phyloP scores from a whole-genome alignment of 1,284 basidiomycete genomes.

The Puccinia hordei region DNA sequence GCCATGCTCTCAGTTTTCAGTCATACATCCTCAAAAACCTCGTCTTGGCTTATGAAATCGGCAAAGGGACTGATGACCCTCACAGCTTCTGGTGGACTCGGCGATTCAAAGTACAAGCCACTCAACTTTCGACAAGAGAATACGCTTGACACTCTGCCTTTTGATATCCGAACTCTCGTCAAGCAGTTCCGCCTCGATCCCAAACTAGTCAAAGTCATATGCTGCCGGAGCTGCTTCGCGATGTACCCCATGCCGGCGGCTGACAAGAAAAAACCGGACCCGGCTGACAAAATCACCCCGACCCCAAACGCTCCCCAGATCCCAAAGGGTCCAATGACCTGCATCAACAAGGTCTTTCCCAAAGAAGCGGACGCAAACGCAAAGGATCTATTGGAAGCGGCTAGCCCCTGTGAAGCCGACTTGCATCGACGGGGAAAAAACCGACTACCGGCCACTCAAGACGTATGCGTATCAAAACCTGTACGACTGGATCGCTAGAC shows the following conservation, averaged over 20 bases:
- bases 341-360: constrained; percentile 9
- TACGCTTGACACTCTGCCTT: constrained; percentile 13
- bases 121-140: constrained; percentile 11
- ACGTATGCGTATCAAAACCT: constrained; percentile 28
- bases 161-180: constrained; percentile 12
- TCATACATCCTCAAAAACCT: constrained; percentile 19
- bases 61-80: background rate
- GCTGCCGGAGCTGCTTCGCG: constrained; percentile 14
- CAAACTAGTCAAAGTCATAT: background rate
- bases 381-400: background rate
- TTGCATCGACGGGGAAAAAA: background rate
- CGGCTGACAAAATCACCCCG: background rate
- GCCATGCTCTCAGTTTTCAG: constrained; percentile 22
- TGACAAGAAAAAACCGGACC: background rate
- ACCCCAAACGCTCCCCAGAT: background rate
- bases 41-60: constrained; percentile 38
- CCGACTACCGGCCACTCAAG: background rate
- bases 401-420: background rate
- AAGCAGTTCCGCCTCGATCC: background rate
- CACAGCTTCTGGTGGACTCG: constrained; percentile 10
- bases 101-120: background rate
- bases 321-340: background rate
- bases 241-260: constrained; percentile 14
- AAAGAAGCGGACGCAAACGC: background rate
- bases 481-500: constrained; percentile 23